Evolutionary conservation across 768 basidiomycete genomes (phyloP).

Genomic region (Steccherinum ochraceum): DNA sequence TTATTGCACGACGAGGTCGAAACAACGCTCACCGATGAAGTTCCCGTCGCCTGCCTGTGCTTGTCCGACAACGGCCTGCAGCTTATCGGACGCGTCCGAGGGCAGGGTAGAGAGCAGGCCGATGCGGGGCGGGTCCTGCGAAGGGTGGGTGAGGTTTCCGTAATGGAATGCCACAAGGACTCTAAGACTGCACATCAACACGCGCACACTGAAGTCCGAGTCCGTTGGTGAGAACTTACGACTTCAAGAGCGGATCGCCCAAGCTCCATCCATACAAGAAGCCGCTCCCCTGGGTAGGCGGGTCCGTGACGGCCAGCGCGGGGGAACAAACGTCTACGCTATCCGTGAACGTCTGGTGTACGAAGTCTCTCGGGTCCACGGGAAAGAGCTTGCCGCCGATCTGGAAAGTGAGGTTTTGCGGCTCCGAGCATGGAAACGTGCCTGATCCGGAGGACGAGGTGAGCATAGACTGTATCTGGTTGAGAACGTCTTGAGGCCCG

Average conservation of each 20-base stretch:
- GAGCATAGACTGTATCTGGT: slow-evolving; percentile 36
- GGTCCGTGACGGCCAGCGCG: slow-evolving; percentile 57
- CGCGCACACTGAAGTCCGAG: background rate
- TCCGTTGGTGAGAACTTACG: slow-evolving; percentile 34
- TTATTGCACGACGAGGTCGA: background rate
- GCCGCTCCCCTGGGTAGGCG: slow-evolving; percentile 39
- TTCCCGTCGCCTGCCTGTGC: slow-evolving; percentile 25
- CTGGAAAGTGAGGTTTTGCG: slow-evolving; percentile 60
- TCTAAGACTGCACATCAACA: background rate
- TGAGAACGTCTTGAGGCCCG: slow-evolving; percentile 62
- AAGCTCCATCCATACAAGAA: slow-evolving; percentile 75
- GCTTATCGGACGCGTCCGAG: slow-evolving; percentile 35
- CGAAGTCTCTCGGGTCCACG: slow-evolving; percentile 71
- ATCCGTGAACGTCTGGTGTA: slow-evolving; percentile 33
- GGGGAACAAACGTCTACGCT: slow-evolving; percentile 40
- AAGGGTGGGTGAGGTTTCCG: slow-evolving; percentile 65
- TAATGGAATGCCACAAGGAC: slow-evolving; percentile 65
- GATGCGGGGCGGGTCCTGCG: slow-evolving; percentile 59
- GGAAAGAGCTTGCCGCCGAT: slow-evolving; percentile 67
- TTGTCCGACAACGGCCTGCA: slow-evolving; percentile 28
- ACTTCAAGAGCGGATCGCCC: slow-evolving; percentile 70
- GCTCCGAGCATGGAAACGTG: slow-evolving; percentile 50
- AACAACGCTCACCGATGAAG: slow-evolving; percentile 22
- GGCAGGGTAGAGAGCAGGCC: slow-evolving; percentile 72
- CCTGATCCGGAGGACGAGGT: slow-evolving; percentile 20